Conservation (phyloP, 208 protist species). For the Acanthamoeba healyi region DNA sequence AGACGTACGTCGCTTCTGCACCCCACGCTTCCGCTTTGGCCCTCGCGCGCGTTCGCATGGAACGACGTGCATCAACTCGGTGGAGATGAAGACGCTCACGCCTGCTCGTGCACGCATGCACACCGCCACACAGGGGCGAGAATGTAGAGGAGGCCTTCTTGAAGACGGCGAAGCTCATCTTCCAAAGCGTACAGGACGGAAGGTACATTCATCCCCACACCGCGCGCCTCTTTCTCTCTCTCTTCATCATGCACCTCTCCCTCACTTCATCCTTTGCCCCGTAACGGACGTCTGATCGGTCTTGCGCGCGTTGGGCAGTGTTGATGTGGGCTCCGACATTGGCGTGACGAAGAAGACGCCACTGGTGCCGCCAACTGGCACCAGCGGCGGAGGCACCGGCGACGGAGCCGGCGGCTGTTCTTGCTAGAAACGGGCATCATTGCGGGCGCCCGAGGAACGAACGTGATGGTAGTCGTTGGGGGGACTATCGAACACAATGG, state of each 20-base stretch:
- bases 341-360: slow-evolving; percentile 69
- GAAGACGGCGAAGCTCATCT: slow-evolving; percentile 89
- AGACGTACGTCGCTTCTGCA: slow-evolving; percentile 87
- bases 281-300: too few relatives aligned
- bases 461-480: too few relatives aligned
- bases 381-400: not conserved
- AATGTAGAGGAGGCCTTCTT: slow-evolving; percentile 93
- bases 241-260: too few relatives aligned
- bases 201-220: slow-evolving; percentile 38
- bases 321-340: slow-evolving; percentile 52
- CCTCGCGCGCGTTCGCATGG: too few relatives aligned
- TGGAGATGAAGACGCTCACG: not conserved
- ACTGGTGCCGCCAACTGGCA: not conserved
- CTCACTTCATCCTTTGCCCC: too few relatives aligned
- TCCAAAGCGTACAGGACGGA: slow-evolving; percentile 90
- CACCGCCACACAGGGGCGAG: slow-evolving; percentile 78
- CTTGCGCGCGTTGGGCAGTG: not conserved
- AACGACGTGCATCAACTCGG: not conserved
- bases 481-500: too few relatives aligned
- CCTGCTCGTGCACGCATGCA: not conserved
- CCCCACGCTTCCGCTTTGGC: not conserved
- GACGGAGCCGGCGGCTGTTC: not conserved
- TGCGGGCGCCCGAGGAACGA: too few relatives aligned
- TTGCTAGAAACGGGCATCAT: too few relatives aligned
- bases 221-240: not conserved